These are phyloP conservation scores for Dictyostelium brefeldianum DNA, from an alignment of 78 protist species.

Conservation along the genomic window DNA sequence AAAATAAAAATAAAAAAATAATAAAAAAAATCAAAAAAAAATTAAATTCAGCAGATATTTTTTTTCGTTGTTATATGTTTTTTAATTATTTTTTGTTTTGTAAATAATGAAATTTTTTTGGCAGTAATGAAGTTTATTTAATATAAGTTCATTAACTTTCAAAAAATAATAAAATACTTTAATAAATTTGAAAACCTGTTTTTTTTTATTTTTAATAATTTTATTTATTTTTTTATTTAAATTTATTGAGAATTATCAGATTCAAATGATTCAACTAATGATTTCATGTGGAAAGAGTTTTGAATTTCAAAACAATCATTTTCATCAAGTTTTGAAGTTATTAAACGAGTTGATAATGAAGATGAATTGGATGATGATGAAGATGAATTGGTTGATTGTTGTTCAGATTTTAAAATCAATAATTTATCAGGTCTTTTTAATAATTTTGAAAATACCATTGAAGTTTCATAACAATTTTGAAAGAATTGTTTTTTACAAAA, in stretches of 20 bases:
- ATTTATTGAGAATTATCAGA: background rate
- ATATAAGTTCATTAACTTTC: too few relatives aligned
- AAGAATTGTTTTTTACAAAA: slow-evolving; percentile 90
- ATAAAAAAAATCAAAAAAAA: too few relatives aligned
- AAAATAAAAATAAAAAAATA: background rate
- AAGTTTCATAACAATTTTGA: slow-evolving; percentile 87
- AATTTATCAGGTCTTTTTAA: slow-evolving; percentile 59
- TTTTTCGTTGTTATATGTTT: too few relatives aligned
- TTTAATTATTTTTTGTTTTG: too few relatives aligned
- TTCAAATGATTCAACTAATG: slow-evolving; percentile 42
- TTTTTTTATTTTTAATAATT: background rate
- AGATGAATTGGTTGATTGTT: background rate
- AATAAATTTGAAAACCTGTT: too few relatives aligned
- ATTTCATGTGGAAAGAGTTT: slow-evolving; percentile 39
- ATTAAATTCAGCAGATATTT: too few relatives aligned
- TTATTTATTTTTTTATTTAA: background rate
- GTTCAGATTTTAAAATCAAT: slow-evolving; percentile 69
- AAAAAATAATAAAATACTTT: too few relatives aligned
- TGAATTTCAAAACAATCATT: slow-evolving; percentile 21
- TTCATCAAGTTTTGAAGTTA: background rate
- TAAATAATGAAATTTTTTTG: too few relatives aligned
- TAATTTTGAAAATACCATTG: slow-evolving; percentile 45
- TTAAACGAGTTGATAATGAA: slow-evolving; percentile 1
- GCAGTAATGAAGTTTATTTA: too few relatives aligned
- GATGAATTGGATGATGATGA: slow-evolving; percentile 6